Percentiles rank a stretch among this genome's conserved stretches.
Conservation (phyloP, 495 filamentous ascomycete genomes). For the Hypomontagnella submonticulosa region DNA sequence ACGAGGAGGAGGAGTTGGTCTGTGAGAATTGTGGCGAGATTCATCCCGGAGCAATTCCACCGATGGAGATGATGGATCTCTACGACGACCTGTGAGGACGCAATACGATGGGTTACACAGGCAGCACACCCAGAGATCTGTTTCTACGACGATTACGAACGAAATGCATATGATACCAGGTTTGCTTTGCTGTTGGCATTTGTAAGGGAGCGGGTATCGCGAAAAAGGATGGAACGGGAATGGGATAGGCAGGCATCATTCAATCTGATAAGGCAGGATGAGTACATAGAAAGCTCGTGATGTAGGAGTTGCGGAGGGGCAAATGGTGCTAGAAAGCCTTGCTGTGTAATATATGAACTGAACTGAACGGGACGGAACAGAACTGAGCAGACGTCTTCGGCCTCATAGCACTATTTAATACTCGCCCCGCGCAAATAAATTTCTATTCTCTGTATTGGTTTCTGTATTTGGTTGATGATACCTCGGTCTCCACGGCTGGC, state of each 20-base stretch:
- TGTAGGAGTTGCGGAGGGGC: no score
- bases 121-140: background rate
- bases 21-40: conserved; percentile 52
- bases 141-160: conserved; percentile 39
- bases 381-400: no score
- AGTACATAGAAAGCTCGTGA: no score
- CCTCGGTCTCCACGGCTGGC: no score
- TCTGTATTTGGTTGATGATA: no score
- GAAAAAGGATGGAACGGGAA: conserved; percentile 5
- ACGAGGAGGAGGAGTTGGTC: conserved; percentile 46
- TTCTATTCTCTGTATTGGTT: no score
- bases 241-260: background rate
- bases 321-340: no score
- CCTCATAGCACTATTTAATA: no score
- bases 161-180: conserved; percentile 44
- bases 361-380: no score
- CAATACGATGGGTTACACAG: background rate
- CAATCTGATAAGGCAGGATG: no score
- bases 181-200: conserved; percentile 42
- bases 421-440: no score
- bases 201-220: conserved; percentile 3
- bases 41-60: conserved; percentile 48
- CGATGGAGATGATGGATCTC: conserved; percentile 44
- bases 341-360: no score
- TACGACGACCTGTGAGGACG: conserved; percentile 34